Conservation (phyloP, 805 yeast genomes). For the Candida sakaeoensis region DNA sequence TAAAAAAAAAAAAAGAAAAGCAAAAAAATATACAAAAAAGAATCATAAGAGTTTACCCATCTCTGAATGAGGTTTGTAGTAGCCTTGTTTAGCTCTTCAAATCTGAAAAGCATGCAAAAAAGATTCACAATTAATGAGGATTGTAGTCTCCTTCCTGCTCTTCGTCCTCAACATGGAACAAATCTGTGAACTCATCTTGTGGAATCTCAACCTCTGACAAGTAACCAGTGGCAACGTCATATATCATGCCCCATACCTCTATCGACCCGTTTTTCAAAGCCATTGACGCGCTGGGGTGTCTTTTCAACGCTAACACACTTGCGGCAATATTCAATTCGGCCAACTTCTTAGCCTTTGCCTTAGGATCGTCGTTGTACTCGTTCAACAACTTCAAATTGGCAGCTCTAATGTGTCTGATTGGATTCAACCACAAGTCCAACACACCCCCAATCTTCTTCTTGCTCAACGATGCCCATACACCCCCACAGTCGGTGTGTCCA, state of each 20-base stretch:
- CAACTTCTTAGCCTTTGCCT: constrained; percentile 54
- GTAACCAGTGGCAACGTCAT: constrained; percentile 76
- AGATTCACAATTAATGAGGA: constrained; percentile 11
- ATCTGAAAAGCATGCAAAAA: no score
- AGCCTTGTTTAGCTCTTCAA: no score
- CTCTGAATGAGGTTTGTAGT: no score
- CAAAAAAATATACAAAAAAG: no score
- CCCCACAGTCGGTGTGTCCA: constrained; percentile 96
- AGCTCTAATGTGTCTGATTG: constrained; percentile 65
- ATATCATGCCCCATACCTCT: constrained; percentile 78
- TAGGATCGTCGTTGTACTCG: constrained; percentile 43
- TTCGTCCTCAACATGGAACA: constrained; percentile 36
- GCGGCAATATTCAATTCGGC: constrained; percentile 73
- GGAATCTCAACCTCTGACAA: constrained; percentile 42
- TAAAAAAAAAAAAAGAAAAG: no score
- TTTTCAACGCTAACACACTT: constrained; percentile 64
- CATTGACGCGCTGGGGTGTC: constrained; percentile 63
- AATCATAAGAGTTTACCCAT: no score
- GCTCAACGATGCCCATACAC: constrained; percentile 75
- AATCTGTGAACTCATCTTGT: constrained; percentile 41
- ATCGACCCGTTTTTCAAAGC: constrained; percentile 62
- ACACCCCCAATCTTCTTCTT: constrained; percentile 62
- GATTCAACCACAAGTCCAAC: constrained; percentile 69
- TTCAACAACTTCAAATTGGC: constrained; percentile 50
- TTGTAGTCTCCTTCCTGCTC: constrained; percentile 9